Conservation (phyloP, 148 eudicot genomes). For the Beta vulgaris region DNA sequence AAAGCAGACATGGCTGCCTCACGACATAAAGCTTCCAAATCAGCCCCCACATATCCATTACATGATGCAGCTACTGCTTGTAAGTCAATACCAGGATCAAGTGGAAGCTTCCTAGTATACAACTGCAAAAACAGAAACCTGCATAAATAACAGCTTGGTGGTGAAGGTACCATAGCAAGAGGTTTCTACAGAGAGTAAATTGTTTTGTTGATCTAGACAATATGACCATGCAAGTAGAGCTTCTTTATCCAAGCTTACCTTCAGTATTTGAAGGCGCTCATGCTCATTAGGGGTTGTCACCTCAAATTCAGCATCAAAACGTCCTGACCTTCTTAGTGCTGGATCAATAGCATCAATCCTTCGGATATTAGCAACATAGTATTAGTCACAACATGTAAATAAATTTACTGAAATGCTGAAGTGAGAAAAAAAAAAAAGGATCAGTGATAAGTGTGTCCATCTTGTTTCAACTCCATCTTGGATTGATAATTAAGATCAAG, state of each 20-base stretch:
- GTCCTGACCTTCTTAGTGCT: constrained; percentile 89
- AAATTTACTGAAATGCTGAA: background rate
- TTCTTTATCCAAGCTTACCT: constrained; percentile 34
- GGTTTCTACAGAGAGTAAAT: background rate
- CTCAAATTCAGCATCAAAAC: constrained; percentile 93
- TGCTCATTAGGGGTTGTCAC: constrained; percentile 86
- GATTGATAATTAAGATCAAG: background rate
- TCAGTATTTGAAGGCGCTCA: constrained; percentile 76
- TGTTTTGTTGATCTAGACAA: background rate
- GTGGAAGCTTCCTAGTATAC: constrained; percentile 61
- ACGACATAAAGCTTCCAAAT: constrained; percentile 93
- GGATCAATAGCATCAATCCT: constrained; percentile 96
- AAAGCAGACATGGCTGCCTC: constrained; percentile 64
- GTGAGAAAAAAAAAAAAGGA: background rate
- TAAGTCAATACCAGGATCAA: constrained; percentile 61
- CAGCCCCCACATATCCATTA: constrained; percentile 97
- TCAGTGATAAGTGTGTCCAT: background rate
- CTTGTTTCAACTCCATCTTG: background rate
- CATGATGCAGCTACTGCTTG: constrained; percentile 75
- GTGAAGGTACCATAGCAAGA: background rate
- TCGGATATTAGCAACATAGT: constrained; percentile 26
- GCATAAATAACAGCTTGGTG: background rate
- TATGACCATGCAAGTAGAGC: background rate
- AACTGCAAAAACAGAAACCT: constrained; percentile 46
- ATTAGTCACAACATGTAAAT: constrained; percentile 19